phyloP scores from a whole-genome alignment of 2,329 filamentous ascomycete species.

The Iodosphaeria phyllophila region DNA sequence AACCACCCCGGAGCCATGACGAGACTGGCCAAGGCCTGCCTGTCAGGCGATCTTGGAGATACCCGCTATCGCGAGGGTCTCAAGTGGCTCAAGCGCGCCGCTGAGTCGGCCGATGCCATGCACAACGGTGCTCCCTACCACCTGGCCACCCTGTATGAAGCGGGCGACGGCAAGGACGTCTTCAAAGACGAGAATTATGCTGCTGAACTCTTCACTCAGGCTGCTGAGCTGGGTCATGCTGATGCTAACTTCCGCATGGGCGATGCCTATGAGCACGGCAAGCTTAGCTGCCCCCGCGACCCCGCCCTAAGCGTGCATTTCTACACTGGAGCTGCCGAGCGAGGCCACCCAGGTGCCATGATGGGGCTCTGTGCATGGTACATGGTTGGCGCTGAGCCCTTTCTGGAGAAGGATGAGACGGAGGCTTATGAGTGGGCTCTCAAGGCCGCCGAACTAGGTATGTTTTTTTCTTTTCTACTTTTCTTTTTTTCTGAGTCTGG shows the following conservation, averaged over 20 bases:
- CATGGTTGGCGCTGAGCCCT: constrained; percentile 80
- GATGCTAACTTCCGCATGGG: constrained; percentile 79
- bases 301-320: constrained; percentile 92
- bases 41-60: constrained; percentile 75
- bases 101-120: constrained; percentile 74
- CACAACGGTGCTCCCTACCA: constrained; percentile 91
- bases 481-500: neutral
- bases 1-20: constrained; percentile 92
- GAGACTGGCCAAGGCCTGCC: constrained; percentile 74
- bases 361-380: constrained; percentile 99
- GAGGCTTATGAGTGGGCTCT: constrained; percentile 95
- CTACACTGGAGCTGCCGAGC: constrained; percentile 81
- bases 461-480: constrained; percentile 14
- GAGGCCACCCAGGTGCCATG: constrained; percentile 73
- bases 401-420: constrained; percentile 85
- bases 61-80: constrained; percentile 79
- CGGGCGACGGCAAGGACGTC: constrained; percentile 83
- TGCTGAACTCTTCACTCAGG: constrained; percentile 83
- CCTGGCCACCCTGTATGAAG: constrained; percentile 73
- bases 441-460: constrained; percentile 71
- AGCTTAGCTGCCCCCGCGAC: constrained; percentile 71
- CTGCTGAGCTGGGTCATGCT: constrained; percentile 76
- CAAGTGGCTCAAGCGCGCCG: constrained; percentile 89
- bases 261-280: constrained; percentile 92
- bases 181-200: constrained; percentile 84